Base-by-base conservation (phyloP, 1,139 yeast genomes). In the Kodamaea anthophila region DNA sequence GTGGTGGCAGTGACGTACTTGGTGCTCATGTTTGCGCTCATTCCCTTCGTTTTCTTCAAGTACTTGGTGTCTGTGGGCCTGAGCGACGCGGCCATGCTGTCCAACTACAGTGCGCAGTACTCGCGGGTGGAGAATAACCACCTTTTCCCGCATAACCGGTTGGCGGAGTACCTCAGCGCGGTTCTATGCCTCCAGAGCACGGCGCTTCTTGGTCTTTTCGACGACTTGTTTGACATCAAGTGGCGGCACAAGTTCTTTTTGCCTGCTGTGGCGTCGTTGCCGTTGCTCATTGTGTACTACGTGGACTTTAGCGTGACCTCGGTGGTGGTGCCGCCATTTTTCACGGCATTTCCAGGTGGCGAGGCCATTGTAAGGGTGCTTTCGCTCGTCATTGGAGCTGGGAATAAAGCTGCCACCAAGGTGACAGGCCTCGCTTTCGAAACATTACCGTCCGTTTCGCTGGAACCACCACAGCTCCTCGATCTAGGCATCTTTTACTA, bases 211-310 rank as follows among this genome's bases (percentile, higher is more conserved):
- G 99, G 99, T 0, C 69, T 91, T 15, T 84, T 94, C 31, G 99
- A 91, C 53, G 99, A 91, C 57, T 65, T 91, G 45, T 91, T 91
- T 50, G 98, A 91, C 55, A 78, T 91, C 38, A 73, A 96, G 42
- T 91, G 99, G 99, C 70, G 99, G 51, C 95, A 91, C 60, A 91
- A 91, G 64, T 86, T 91, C 58, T 86, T 91, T 49, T 54, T 91
- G 42, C 99, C 99, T 0, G 96, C 96, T 0, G 76, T 93, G 34
- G 96, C 96, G 0, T 79, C 95, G 1, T 77, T 91, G 29, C 99
- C 99, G 4, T 65, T 93, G 44, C 65, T 91, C 37, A 76, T 91
- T 16, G 96, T 91, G 3, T 91, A 91, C 56, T 87, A 85, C 44
- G 91, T 88, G 34, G 97, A 91, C 55, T 91, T 85, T 54, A 94